These are phyloP conservation scores for Isoetes taiwanensis DNA, from an alignment of 75 land plant genomes.

Conservation along the genomic window DNA sequence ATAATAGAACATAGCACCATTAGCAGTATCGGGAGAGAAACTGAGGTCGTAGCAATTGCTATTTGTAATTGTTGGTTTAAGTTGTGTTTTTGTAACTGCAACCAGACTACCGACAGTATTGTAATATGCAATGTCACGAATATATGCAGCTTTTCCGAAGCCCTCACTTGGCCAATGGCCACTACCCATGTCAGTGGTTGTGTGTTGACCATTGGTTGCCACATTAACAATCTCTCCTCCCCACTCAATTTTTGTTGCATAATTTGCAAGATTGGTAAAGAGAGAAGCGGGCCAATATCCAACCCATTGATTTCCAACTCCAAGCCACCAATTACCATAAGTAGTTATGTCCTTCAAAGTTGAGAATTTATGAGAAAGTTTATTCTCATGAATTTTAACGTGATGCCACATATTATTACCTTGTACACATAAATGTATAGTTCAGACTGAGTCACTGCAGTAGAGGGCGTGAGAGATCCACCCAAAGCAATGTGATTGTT, in stretches of 20 bases:
- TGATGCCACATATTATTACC: too few species aligned
- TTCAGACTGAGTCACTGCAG: too few species aligned
- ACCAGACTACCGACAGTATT: background rate
- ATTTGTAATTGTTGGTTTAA: too few species aligned
- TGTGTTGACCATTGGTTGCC: slow-evolving; percentile 39
- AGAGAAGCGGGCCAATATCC: slow-evolving; percentile 90
- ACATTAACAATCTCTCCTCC: slow-evolving; percentile 83
- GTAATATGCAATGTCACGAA: slow-evolving; percentile 23
- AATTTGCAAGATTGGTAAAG: slow-evolving; percentile 66
- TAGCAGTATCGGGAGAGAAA: slow-evolving; percentile 33
- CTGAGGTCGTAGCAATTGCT: slow-evolving; percentile 54
- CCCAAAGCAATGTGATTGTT: background rate
- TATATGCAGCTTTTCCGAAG: slow-evolving; percentile 56
- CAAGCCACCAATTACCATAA: slow-evolving; percentile 3
- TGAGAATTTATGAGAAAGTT: too few species aligned
- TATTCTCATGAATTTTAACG: too few species aligned
- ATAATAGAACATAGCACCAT: slow-evolving; percentile 64
- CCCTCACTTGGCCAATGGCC: slow-evolving; percentile 68
- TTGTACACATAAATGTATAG: too few species aligned
- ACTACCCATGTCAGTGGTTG: slow-evolving; percentile 88
- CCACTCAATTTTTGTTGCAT: slow-evolving; percentile 81
- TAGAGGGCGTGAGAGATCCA: background rate
- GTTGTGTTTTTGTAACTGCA: background rate
- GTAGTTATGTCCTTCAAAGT: too few species aligned
- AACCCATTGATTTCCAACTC: slow-evolving; percentile 20